phyloP scores from a whole-genome alignment of 116 monocot species.

The Phalaenopsis hybrid region DNA sequence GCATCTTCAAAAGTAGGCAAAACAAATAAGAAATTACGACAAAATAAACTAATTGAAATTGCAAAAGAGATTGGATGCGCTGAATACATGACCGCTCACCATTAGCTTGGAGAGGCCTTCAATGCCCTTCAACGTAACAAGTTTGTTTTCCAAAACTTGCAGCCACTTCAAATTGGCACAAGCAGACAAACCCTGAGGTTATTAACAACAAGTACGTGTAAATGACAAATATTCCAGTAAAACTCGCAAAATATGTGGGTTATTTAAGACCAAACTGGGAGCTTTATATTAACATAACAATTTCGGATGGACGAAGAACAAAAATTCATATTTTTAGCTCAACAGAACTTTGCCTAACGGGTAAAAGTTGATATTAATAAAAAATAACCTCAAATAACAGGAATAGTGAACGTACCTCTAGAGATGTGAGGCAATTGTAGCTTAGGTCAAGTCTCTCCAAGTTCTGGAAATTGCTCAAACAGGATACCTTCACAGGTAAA shows the following conservation, averaged over 20 bases:
- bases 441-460: conserved; percentile 66
- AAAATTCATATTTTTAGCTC: too few species aligned
- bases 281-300: too few species aligned
- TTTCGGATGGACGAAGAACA: too few species aligned
- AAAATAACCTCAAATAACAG: not conserved
- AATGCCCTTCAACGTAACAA: conserved; percentile 68
- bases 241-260: not conserved
- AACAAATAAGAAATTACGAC: not conserved
- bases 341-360: not conserved
- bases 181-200: conserved; percentile 42
- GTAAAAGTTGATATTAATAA: not conserved
- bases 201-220: conserved; percentile 4
- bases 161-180: conserved; percentile 87
- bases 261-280: not conserved
- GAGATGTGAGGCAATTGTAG: conserved; percentile 56
- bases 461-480: conserved; percentile 39
- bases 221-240: not conserved
- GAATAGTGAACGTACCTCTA: conserved; percentile 34
- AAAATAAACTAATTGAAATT: not conserved
- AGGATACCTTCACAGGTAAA: conserved; percentile 40
- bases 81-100: conserved; percentile 25
- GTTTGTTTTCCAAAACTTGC: conserved; percentile 79
- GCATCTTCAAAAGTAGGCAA: not conserved
- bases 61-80: not conserved
- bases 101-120: conserved; percentile 70